A percentile compares a stretch with the other conserved stretches of the same genome.
Conservation (phyloP, 352 stramenopile genomes). For the Phytophthora citrophthora region DNA sequence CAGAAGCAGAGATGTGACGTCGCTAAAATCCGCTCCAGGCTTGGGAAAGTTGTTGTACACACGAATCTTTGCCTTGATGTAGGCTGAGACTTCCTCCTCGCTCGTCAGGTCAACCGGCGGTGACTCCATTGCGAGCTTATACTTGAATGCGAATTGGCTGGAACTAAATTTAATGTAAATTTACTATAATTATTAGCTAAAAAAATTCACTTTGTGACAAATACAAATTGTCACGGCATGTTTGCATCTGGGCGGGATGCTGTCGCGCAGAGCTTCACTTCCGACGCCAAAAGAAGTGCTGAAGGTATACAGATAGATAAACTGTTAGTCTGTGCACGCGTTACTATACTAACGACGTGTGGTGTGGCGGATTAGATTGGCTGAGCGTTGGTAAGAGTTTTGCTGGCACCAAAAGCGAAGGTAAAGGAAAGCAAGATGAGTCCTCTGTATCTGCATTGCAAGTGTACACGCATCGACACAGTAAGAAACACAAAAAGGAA, state of each 20-base stretch:
- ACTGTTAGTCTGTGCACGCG: not conserved
- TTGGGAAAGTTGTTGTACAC: constrained; percentile 70
- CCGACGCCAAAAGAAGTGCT: not conserved
- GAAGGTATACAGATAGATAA: not conserved
- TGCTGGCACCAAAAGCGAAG: constrained; percentile 5
- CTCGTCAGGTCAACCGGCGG: constrained; percentile 51
- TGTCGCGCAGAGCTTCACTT: not conserved
- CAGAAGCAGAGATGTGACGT: constrained; percentile 77
- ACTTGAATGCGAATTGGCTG: constrained; percentile 7
- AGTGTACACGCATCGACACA: constrained; percentile 39
- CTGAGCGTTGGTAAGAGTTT: constrained; percentile 48
- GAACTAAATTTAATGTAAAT: too few relatives aligned
- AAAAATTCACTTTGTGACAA: too few relatives aligned
- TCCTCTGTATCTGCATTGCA: constrained; percentile 23
- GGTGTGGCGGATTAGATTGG: constrained; percentile 44
- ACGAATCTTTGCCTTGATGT: constrained; percentile 75
- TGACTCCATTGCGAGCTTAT: constrained; percentile 24
- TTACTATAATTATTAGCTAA: not conserved
- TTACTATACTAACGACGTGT: constrained; percentile 3
- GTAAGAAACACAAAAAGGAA: constrained; percentile 27
- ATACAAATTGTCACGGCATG: constrained; percentile 15
- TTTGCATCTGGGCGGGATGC: constrained; percentile 38
- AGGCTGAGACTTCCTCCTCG: constrained; percentile 57
- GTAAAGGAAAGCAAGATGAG: constrained; percentile 10
- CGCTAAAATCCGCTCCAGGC: constrained; percentile 64